Percentiles rank a stretch among this genome's conserved stretches.
These are phyloP conservation scores for Epichloe sibirici DNA, from an alignment of 2,329 filamentous ascomycete genomes.

Conservation along the genomic window DNA sequence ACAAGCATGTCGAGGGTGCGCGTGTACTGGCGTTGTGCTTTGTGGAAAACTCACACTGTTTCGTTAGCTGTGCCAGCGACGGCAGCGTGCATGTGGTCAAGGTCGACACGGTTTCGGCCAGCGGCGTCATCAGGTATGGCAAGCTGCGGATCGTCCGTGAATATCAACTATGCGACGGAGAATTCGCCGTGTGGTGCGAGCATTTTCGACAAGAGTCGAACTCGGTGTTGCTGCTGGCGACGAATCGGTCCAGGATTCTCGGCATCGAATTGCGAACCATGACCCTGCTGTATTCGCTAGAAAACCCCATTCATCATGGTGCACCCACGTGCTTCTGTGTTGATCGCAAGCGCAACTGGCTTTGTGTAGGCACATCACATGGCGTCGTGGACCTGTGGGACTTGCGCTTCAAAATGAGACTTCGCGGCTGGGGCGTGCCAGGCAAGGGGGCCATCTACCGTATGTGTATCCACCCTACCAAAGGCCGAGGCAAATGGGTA, in stretches of 20 bases:
- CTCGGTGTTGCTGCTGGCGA: constrained; percentile 78
- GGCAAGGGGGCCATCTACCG: constrained; percentile 71
- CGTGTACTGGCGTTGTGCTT: constrained; percentile 78
- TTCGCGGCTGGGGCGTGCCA: constrained; percentile 80
- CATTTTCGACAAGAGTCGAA: constrained; percentile 74
- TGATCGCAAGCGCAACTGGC: constrained; percentile 77
- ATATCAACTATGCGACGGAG: constrained; percentile 61
- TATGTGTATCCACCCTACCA: constrained; percentile 65
- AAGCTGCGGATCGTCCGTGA: constrained; percentile 66
- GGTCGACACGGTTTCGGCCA: constrained; percentile 43
- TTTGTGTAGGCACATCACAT: constrained; percentile 82
- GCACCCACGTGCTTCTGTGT: constrained; percentile 85
- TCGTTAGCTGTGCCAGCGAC: constrained; percentile 80
- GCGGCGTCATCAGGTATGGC: constrained; percentile 56
- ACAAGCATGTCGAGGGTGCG: constrained; percentile 59
- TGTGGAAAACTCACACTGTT: constrained; percentile 86
- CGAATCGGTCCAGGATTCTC: constrained; percentile 71
- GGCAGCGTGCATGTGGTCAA: constrained; percentile 84
- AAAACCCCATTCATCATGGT: constrained; percentile 85
- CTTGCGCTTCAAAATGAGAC: constrained; percentile 77
- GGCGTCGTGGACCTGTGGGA: constrained; percentile 94
- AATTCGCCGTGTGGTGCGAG: constrained; percentile 81
- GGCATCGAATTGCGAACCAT: constrained; percentile 82
- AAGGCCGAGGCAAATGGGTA: constrained; percentile 70
- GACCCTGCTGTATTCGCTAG: constrained; percentile 65